These are phyloP conservation scores for Xanthoceras sorbifolium DNA, from an alignment of 345 rosid genomes.

Conservation along the genomic window DNA sequence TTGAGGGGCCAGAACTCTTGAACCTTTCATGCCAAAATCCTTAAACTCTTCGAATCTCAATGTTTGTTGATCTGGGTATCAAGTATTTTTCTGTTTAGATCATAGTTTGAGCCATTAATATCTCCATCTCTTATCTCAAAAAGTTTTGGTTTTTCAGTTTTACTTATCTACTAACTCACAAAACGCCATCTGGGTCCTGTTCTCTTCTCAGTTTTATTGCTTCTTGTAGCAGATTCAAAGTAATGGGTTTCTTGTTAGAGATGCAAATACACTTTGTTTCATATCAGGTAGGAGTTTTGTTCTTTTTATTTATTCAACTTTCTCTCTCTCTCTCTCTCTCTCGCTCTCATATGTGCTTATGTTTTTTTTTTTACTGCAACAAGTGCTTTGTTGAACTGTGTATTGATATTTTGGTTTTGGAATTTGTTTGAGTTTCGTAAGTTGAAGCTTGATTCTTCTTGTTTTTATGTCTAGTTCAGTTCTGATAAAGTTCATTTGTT, in stretches of 20 bases:
- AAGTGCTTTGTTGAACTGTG: slow-evolving; percentile 6
- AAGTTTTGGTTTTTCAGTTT: slow-evolving; percentile 10
- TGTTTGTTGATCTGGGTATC: slow-evolving; percentile 47
- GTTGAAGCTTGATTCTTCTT: slow-evolving; percentile 17
- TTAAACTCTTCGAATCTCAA: slow-evolving; percentile 30
- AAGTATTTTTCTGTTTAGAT: slow-evolving; percentile 31
- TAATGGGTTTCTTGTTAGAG: slow-evolving; percentile 36
- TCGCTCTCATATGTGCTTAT: background rate
- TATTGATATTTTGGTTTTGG: background rate
- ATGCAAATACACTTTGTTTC: slow-evolving; percentile 31
- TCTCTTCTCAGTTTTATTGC: slow-evolving; percentile 22
- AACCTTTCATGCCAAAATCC: slow-evolving; percentile 11
- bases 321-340: background rate
- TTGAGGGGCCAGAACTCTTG: slow-evolving; percentile 11
- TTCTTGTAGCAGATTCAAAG: slow-evolving; percentile 34
- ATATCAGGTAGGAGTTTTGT: slow-evolving; percentile 40
- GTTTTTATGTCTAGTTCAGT: slow-evolving; percentile 14
- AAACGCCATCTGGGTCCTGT: slow-evolving; percentile 28
- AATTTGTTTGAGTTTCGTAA: background rate
- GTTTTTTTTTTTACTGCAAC: slow-evolving; percentile 2
- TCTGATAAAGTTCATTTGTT: slow-evolving; percentile 12
- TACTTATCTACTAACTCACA: slow-evolving; percentile 10
- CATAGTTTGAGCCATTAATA: slow-evolving; percentile 22
- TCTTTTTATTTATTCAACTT: background rate
- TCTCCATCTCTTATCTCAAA: slow-evolving; percentile 11